phyloP scores from a whole-genome alignment of 441 rosid species.

The Pelargonium fulgidum region DNA sequence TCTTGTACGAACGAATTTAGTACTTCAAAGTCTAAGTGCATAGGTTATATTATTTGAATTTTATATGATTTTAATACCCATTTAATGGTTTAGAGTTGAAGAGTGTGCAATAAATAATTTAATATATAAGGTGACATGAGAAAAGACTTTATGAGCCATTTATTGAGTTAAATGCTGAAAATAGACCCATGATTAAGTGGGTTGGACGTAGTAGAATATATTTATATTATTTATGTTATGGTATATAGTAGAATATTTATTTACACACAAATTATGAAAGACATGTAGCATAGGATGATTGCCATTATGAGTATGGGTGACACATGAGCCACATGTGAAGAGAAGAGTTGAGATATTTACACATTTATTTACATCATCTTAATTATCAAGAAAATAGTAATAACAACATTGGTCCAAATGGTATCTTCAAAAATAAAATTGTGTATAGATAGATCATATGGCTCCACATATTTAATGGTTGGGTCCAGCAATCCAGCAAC shows the following conservation, averaged over 20 bases:
- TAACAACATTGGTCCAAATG: too few species aligned
- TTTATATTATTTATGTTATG: neutral
- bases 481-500: too few species aligned
- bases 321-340: conserved; percentile 5
- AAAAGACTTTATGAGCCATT: neutral
- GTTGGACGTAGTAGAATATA: neutral
- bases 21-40: too few species aligned
- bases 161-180: neutral
- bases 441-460: too few species aligned
- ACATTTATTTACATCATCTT: too few species aligned
- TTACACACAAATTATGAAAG: neutral
- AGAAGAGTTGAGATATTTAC: neutral
- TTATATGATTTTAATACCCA: too few species aligned
- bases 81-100: neutral
- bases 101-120: neutral
- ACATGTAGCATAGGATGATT: neutral
- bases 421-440: too few species aligned
- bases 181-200: neutral
- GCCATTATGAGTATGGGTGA: conserved; percentile 6
- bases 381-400: too few species aligned
- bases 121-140: neutral
- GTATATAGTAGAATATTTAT: neutral
- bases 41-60: too few species aligned
- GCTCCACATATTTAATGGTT: too few species aligned
- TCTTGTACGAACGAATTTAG: too few species aligned